These are phyloP conservation scores for Auriscalpium orientale DNA, from an alignment of 768 basidiomycete genomes.

Conservation along the genomic window DNA sequence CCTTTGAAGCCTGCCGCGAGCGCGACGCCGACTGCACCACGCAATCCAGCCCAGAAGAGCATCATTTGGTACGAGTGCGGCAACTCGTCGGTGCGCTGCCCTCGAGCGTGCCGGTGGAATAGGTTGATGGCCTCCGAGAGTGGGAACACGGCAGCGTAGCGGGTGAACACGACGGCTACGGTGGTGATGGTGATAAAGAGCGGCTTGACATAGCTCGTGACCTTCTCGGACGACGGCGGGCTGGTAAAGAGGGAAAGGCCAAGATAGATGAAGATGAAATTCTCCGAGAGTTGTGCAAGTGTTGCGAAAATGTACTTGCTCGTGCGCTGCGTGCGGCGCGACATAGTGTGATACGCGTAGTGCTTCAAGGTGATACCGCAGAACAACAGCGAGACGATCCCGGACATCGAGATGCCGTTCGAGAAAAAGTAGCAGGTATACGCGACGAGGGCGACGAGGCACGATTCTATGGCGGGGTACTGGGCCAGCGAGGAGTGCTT, in stretches of 20 bases:
- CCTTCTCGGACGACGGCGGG: constrained; percentile 67
- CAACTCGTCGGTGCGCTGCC: constrained; percentile 82
- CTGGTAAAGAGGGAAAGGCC: constrained; percentile 94
- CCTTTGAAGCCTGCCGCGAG: constrained; percentile 94
- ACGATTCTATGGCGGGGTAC: constrained; percentile 95
- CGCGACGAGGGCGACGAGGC: constrained; percentile 87
- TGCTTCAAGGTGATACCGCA: constrained; percentile 99
- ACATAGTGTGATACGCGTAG: constrained; percentile 99
- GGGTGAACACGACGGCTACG: constrained; percentile 88
- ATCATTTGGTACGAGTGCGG: constrained; percentile 99
- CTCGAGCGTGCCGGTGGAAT: constrained; percentile 75
- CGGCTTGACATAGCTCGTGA: constrained; percentile 86
- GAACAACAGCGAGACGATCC: constrained; percentile 95
- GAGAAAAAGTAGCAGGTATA: constrained; percentile 99
- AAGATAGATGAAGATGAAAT: constrained; percentile 99
- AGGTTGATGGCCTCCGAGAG: constrained; percentile 93
- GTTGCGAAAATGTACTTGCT: constrained; percentile 95
- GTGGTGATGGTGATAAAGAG: constrained; percentile 90
- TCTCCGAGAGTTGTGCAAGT: constrained; percentile 91
- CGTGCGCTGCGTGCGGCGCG: constrained; percentile 84
- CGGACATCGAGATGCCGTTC: constrained; percentile 90
- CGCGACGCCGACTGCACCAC: constrained; percentile 96
- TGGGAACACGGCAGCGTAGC: constrained; percentile 94
- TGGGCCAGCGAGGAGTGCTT: constrained; percentile 86
- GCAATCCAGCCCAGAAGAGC: constrained; percentile 96